Conservation (phyloP, 169 alveolate genomes). For the Pseudocohnilembus persalinus region DNA sequence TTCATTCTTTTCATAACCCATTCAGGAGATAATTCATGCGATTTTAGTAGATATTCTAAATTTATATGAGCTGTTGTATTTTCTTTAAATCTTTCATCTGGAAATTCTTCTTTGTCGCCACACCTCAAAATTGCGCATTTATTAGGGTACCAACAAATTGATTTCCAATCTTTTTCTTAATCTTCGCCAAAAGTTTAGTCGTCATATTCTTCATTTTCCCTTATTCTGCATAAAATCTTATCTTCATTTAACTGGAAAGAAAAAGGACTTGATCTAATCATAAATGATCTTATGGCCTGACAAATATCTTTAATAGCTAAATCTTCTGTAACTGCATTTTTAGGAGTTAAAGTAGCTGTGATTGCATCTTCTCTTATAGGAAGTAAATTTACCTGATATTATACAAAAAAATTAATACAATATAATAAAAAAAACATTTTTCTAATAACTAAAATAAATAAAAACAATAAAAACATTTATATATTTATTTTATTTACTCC, state of each 20-base stretch:
- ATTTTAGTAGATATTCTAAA: slow-evolving; percentile 41
- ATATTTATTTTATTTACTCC: slow-evolving; percentile 31
- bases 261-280: slow-evolving; percentile 57
- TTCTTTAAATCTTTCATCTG: slow-evolving; percentile 30
- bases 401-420: too few relatives aligned
- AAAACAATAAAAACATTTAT: too few relatives aligned
- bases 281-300: slow-evolving; percentile 53
- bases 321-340: slow-evolving; percentile 61
- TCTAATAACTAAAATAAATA: too few relatives aligned
- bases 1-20: slow-evolving; percentile 50
- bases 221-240: slow-evolving; percentile 55
- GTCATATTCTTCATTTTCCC: slow-evolving; percentile 70
- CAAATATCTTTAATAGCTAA: slow-evolving; percentile 61
- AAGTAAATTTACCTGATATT: slow-evolving; percentile 41
- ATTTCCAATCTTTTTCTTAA: slow-evolving; percentile 73
- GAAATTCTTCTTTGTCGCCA: slow-evolving; percentile 39
- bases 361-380: slow-evolving; percentile 64
- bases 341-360: slow-evolving; percentile 46
- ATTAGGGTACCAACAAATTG: slow-evolving; percentile 59
- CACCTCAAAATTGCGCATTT: slow-evolving; percentile 53
- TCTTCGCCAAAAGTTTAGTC: slow-evolving; percentile 65
- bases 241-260: slow-evolving; percentile 42
- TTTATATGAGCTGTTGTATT: slow-evolving; percentile 60
- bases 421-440: too few relatives aligned
- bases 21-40: slow-evolving; percentile 43